Evolutionary conservation across 768 basidiomycete species (phyloP), one percentile per base, ranked within the genome.

Genomic region (Suillus paluster): DNA sequence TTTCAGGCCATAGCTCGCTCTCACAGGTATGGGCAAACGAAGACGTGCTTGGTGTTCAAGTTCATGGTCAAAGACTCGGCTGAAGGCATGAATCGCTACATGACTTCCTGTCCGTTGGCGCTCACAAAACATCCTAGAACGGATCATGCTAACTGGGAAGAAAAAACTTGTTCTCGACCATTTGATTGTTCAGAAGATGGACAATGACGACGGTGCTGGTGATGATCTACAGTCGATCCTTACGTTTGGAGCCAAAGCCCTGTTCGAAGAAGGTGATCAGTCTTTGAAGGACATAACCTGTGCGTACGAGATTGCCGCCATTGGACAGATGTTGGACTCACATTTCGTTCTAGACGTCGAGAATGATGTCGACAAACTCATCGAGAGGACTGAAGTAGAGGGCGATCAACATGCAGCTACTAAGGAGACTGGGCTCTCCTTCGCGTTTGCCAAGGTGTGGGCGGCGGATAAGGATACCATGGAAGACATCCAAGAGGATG

Each of bases 141-240:
- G 90, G 49, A 98, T 97, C 67, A 83, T 97, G 76, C 89, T 94
- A 75, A 85, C 88, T 27, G 94, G 93, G n/a, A 97, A 97, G 80
- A 94, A 93, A 81, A 98, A 98, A 74, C 84, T 98, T 33, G 90
- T 94, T 15, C 80, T 98, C 10, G 95, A 98, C 68, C 96, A 98
- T 77, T 80, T 98, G 17, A 96, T 98, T 66, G 96, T 98, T 23
- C 92, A 97, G 76, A 94, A 94, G 72, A 95, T 97, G 90, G 93
- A 95, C 65, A 91, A 94, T 59, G 85, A 84, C 53, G 92, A 91
- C 49, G 87, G 86, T 39, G 85, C 79, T 9, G 80, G 87, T 49
- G 91, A 91, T 66, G 89, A 97, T 67, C 81, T 98, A n/a, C 86
- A 90, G 70, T 92, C 91, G 2, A 94, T 97, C 63, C 83, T 98